These are phyloP conservation scores for Juglanconis oblonga DNA, from an alignment of 2,329 filamentous ascomycete species.

Conservation along the genomic window DNA sequence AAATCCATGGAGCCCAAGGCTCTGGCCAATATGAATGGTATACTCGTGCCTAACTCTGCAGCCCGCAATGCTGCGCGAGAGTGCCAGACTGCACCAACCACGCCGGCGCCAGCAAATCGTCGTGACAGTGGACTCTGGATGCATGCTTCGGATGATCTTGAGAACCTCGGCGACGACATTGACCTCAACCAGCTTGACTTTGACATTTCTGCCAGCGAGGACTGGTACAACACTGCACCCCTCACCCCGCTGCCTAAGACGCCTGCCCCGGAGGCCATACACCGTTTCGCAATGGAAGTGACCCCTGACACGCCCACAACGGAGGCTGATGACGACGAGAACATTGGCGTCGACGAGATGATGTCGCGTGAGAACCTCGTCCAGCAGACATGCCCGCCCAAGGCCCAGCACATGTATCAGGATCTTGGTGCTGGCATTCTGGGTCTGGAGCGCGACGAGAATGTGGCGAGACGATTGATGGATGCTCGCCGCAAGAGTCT, in stretches of 20 bases:
- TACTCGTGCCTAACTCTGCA: slow-evolving; percentile 45
- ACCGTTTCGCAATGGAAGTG: slow-evolving; percentile 49
- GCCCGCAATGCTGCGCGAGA: slow-evolving; percentile 27
- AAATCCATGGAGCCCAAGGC: slow-evolving; percentile 80
- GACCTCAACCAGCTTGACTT: slow-evolving; percentile 34
- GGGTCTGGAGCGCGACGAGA: slow-evolving; percentile 50
- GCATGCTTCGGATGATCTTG: slow-evolving; percentile 47
- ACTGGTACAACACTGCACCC: slow-evolving; percentile 32
- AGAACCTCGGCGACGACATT: slow-evolving; percentile 27
- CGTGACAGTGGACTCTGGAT: slow-evolving; percentile 55
- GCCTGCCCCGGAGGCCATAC: slow-evolving; percentile 52
- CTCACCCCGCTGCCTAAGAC: slow-evolving; percentile 58
- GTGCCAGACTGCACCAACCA: slow-evolving; percentile 41
- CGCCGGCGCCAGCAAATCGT: slow-evolving; percentile 43
- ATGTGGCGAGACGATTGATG: slow-evolving; percentile 61
- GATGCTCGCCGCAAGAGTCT: slow-evolving; percentile 73
- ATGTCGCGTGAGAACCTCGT: slow-evolving; percentile 38
- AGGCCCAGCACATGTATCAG: slow-evolving; percentile 33
- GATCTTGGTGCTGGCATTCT: slow-evolving; percentile 45
- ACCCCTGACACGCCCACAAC: slow-evolving; percentile 42
- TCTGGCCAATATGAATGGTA: slow-evolving; percentile 66
- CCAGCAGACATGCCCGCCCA: slow-evolving; percentile 54
- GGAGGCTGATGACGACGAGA: slow-evolving; percentile 30
- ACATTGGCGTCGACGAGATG: slow-evolving; percentile 20
- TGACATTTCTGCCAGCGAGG: slow-evolving; percentile 37